These are phyloP conservation scores for Colletotrichum sidae DNA, from an alignment of 2,329 filamentous ascomycete genomes.

Conservation along the genomic window DNA sequence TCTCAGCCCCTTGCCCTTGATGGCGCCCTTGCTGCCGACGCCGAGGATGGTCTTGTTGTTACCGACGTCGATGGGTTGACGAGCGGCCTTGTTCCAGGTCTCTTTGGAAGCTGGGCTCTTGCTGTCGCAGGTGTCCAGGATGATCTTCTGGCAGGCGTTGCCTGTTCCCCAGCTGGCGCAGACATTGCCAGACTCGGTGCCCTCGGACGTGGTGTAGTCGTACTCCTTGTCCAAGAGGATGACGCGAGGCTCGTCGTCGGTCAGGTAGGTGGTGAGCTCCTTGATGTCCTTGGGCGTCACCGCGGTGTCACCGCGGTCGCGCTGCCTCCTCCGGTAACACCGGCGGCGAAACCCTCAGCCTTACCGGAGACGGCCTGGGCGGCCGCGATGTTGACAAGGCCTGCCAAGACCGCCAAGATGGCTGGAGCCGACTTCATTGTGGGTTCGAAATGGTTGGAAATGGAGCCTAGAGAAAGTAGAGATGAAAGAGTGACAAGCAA, in stretches of 20 bases:
- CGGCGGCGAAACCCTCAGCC: conserved; percentile 45
- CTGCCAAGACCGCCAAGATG: conserved; percentile 32
- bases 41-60: conserved; percentile 33
- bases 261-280: conserved; percentile 51
- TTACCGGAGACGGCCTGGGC: conserved; percentile 41
- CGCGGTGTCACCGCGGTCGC: conserved; percentile 55
- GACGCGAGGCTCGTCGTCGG: conserved; percentile 39
- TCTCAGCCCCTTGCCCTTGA: conserved; percentile 34
- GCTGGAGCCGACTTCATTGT: conserved; percentile 27
- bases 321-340: conserved; percentile 64
- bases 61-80: conserved; percentile 27
- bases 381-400: conserved; percentile 15
- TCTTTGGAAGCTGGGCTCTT: conserved; percentile 1
- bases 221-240: conserved; percentile 44
- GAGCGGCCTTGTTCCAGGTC: conserved; percentile 33
- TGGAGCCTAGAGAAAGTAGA: too few species aligned
- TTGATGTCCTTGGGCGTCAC: conserved; percentile 54
- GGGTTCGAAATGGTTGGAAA: neutral
- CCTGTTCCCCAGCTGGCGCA: conserved; percentile 41
- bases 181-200: conserved; percentile 42
- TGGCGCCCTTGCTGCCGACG: conserved; percentile 24
- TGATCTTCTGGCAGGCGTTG: conserved; percentile 39
- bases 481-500: neutral
- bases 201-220: conserved; percentile 42
- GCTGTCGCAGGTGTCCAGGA: conserved; percentile 31